Percentiles rank a stretch among this genome's conserved stretches.
phyloP scores from a whole-genome alignment of 1,139 yeast genomes.

The Pichiaceae sp. region DNA sequence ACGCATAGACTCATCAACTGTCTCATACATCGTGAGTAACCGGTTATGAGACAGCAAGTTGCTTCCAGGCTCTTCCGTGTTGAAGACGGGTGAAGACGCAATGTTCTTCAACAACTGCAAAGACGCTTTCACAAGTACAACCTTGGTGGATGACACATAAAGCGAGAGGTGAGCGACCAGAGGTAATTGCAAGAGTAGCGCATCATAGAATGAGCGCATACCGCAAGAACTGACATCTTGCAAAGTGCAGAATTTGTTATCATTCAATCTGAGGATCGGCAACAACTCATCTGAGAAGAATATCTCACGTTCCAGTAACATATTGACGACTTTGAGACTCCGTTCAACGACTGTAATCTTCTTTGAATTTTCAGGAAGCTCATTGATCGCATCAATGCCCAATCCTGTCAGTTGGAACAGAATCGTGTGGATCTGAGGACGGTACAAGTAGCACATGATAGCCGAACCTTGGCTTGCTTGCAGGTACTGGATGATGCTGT shows the following conservation, averaged over 20 bases:
- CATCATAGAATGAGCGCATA: constrained; percentile 56
- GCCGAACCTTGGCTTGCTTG: constrained; percentile 66
- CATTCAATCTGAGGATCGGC: constrained; percentile 30
- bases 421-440: constrained; percentile 45
- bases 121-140: constrained; percentile 42
- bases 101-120: constrained; percentile 36
- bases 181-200: constrained; percentile 59
- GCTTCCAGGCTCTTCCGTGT: constrained; percentile 27
- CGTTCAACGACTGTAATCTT: constrained; percentile 27
- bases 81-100: constrained; percentile 40
- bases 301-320: constrained; percentile 43
- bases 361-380: constrained; percentile 28
- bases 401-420: constrained; percentile 46
- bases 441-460: constrained; percentile 52
- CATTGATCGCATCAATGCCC: constrained; percentile 49
- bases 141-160: constrained; percentile 53
- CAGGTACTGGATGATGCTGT: constrained; percentile 29
- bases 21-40: constrained; percentile 62
- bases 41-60: constrained; percentile 47
- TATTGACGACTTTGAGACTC: constrained; percentile 38
- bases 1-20: constrained; percentile 62
- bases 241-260: constrained; percentile 34
- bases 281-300: constrained; percentile 41
- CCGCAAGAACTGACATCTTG: constrained; percentile 54
- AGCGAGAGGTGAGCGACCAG: constrained; percentile 63